Conservation (phyloP, 2,329 filamentous ascomycete species). For the Sclerotinia spermophila region DNA sequence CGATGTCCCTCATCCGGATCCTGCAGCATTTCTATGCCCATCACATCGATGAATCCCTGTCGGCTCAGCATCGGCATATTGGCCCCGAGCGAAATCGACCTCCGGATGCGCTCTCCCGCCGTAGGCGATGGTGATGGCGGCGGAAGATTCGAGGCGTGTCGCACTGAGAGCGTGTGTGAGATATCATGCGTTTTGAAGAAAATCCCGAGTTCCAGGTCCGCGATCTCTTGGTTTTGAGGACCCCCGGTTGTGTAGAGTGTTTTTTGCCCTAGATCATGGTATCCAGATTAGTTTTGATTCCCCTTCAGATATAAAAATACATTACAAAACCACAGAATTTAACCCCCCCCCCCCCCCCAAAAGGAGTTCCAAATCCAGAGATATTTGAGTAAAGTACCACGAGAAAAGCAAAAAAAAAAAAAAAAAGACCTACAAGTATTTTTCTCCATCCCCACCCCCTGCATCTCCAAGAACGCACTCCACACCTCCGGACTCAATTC, state of each 20-base stretch:
- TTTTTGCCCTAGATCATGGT: slow-evolving; percentile 25
- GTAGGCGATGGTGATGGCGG: slow-evolving; percentile 18
- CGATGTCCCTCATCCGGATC: slow-evolving; percentile 23
- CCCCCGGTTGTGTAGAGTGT: slow-evolving; percentile 21
- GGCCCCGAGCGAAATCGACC: slow-evolving; percentile 25
- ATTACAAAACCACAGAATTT: background rate
- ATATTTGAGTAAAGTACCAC: background rate
- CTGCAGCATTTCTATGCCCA: slow-evolving; percentile 24
- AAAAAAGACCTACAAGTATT: slow-evolving; percentile 28
- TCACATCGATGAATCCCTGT: slow-evolving; percentile 57
- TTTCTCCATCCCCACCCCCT: slow-evolving; percentile 23
- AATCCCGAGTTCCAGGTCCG: slow-evolving; percentile 29
- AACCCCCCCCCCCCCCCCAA: background rate
- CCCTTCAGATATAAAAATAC: background rate
- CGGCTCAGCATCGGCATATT: slow-evolving; percentile 49
- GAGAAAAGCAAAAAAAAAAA: too few relatives aligned
- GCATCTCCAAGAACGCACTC: slow-evolving; percentile 28
- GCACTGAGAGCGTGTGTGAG: slow-evolving; percentile 23
- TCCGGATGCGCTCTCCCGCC: slow-evolving; percentile 20
- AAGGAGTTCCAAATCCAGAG: background rate
- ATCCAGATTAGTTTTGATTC: background rate
- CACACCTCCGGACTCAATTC: slow-evolving; percentile 29
- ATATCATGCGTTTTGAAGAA: slow-evolving; percentile 27
- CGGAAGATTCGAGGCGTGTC: background rate
- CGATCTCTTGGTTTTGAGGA: slow-evolving; percentile 26